Evolutionary conservation across 352 stramenopile genomes (phyloP).

Genomic region (Plasmopara viticola): DNA sequence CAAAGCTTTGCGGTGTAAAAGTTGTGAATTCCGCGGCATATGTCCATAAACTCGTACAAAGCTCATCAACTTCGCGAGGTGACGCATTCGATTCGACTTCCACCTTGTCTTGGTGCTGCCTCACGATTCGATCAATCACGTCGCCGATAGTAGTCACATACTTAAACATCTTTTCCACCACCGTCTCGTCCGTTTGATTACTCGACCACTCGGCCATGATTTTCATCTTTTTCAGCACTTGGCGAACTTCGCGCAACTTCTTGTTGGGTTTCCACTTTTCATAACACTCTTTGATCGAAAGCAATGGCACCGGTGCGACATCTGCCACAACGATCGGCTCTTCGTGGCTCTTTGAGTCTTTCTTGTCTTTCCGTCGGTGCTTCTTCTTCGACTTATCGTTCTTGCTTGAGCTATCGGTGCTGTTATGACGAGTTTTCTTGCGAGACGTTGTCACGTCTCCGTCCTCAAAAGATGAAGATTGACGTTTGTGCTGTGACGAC

Average conservation of each 20-base stretch:
- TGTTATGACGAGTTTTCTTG: slow-evolving; percentile 33
- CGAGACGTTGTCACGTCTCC: slow-evolving; percentile 16
- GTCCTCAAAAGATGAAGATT: slow-evolving; percentile 30
- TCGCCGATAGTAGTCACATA: slow-evolving; percentile 79
- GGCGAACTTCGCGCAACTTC: slow-evolving; percentile 61
- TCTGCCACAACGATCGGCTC: slow-evolving; percentile 8
- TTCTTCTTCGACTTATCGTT: slow-evolving; percentile 33
- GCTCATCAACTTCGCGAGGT: slow-evolving; percentile 56
- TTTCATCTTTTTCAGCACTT: slow-evolving; percentile 85
- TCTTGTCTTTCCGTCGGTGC: slow-evolving; percentile 5
- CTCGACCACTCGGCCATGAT: slow-evolving; percentile 80
- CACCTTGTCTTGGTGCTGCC: slow-evolving; percentile 29
- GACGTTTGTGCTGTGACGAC: slow-evolving; percentile 30
- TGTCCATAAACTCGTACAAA: slow-evolving; percentile 73
- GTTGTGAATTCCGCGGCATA: slow-evolving; percentile 72
- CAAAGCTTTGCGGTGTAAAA: slow-evolving; percentile 67
- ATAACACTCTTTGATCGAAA: slow-evolving; percentile 46
- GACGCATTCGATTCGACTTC: slow-evolving; percentile 10
- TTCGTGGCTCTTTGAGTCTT: slow-evolving; percentile 11
- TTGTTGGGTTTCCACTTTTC: slow-evolving; percentile 82
- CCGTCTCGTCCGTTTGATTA: slow-evolving; percentile 73
- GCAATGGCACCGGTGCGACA: slow-evolving; percentile 17
- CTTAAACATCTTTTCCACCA: slow-evolving; percentile 84
- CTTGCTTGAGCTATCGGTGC: slow-evolving; percentile 28
- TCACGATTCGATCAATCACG: slow-evolving; percentile 72